Conservation (phyloP, 495 filamentous ascomycete genomes). For the Hypoxylon trugodes region DNA sequence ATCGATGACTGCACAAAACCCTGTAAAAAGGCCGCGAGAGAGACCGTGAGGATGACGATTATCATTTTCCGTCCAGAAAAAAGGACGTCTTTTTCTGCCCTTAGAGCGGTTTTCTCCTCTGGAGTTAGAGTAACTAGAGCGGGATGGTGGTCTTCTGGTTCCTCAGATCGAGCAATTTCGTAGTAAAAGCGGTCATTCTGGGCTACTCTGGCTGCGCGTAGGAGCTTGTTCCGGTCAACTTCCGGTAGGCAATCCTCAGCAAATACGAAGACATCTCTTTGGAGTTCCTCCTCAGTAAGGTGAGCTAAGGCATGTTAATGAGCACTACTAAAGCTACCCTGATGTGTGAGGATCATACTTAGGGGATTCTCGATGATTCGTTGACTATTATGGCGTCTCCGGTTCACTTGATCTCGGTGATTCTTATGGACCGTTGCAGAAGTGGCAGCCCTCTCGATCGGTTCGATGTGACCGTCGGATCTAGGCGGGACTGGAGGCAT, state of each 20-base stretch:
- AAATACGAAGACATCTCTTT: constrained; percentile 35
- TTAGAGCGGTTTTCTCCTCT: constrained; percentile 38
- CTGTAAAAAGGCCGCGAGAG: constrained; percentile 44
- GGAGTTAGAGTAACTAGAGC: constrained; percentile 26
- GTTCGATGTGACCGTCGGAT: constrained; percentile 8
- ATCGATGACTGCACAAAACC: constrained; percentile 43
- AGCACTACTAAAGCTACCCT: background rate
- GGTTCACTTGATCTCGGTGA: constrained; percentile 10
- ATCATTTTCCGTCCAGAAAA: constrained; percentile 39
- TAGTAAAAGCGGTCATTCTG: constrained; percentile 41
- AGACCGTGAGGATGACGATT: constrained; percentile 44
- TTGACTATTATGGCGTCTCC: constrained; percentile 32
- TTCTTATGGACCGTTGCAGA: constrained; percentile 1
- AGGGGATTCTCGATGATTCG: constrained; percentile 40
- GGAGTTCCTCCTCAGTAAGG: constrained; percentile 39
- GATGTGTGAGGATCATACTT: constrained; percentile 20
- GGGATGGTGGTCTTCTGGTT: constrained; percentile 13
- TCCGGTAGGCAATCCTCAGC: constrained; percentile 12
- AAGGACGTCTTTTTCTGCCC: constrained; percentile 38
- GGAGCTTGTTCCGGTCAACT: constrained; percentile 21
- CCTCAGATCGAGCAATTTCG: constrained; percentile 28
- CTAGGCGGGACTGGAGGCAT: background rate
- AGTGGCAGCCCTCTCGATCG: background rate
- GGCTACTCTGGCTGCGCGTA: constrained; percentile 42
- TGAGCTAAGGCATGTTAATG: constrained; percentile 32